Conservation (phyloP, 2,329 filamentous ascomycete genomes). For the Alternaria gaisen region DNA sequence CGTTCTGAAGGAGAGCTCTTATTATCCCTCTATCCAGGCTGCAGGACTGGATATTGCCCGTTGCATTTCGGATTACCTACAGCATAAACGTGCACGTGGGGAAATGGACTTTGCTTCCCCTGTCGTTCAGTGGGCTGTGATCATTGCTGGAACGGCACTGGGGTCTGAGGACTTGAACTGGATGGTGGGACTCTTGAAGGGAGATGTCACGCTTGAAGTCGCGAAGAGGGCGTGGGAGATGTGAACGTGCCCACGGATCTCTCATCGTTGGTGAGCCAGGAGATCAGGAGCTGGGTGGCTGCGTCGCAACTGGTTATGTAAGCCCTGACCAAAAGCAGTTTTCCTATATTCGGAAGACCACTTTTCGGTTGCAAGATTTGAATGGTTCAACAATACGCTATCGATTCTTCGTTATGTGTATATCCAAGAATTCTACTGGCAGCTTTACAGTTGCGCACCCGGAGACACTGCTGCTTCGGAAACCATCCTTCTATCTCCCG, state of each 20-base stretch:
- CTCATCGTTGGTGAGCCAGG: not conserved
- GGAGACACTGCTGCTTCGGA: not conserved
- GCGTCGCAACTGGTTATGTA: not conserved
- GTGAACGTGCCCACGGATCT: not conserved
- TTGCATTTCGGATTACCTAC: conserved; percentile 30
- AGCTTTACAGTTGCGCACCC: not conserved
- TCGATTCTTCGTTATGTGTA: not conserved
- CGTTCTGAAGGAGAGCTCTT: not conserved
- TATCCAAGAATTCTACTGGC: not conserved
- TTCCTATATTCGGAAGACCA: not conserved
- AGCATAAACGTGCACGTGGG: conserved; percentile 13
- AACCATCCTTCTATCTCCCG: conserved; percentile 20
- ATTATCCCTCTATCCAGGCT: conserved; percentile 12
- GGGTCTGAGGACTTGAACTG: not conserved
- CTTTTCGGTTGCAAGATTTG: not conserved
- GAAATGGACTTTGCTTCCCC: conserved; percentile 20
- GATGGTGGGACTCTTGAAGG: not conserved
- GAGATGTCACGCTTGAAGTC: not conserved
- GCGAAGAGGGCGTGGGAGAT: conserved; percentile 3
- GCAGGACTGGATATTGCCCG: conserved; percentile 33
- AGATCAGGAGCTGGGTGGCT: not conserved
- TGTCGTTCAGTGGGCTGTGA: conserved; percentile 33
- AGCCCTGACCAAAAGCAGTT: not conserved
- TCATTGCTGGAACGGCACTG: conserved; percentile 30
- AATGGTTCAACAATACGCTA: not conserved